Evolutionary conservation across 768 basidiomycete species (phyloP).

Genomic region (Leccinum disarticulatum): DNA sequence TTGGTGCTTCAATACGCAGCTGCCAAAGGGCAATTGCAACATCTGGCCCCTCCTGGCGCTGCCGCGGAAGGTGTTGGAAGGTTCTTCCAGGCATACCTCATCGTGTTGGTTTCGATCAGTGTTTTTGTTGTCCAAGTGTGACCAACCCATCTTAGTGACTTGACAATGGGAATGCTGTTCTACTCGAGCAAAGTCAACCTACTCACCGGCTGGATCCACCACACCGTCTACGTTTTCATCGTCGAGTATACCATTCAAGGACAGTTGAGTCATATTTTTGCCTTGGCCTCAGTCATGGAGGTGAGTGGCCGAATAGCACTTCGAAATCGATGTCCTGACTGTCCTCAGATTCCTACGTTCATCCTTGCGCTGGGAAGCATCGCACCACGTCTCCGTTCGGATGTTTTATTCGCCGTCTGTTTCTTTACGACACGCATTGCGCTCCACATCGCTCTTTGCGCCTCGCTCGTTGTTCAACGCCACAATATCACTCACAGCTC

Average conservation of each 20-base stretch:
- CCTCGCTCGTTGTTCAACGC: slow-evolving; percentile 34
- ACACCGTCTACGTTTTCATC: slow-evolving; percentile 42
- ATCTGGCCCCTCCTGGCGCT: slow-evolving; percentile 20
- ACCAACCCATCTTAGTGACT: slow-evolving; percentile 36
- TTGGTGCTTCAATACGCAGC: slow-evolving; percentile 33
- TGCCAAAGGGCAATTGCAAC: slow-evolving; percentile 28
- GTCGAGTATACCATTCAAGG: slow-evolving; percentile 39
- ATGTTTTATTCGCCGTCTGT: slow-evolving; percentile 46
- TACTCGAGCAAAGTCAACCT: slow-evolving; percentile 49
- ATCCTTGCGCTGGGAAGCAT: slow-evolving; percentile 48
- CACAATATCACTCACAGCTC: slow-evolving; percentile 33
- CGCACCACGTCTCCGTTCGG: slow-evolving; percentile 43
- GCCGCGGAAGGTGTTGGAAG: slow-evolving; percentile 29
- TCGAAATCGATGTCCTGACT: neutral
- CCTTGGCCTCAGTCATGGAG: slow-evolving; percentile 49
- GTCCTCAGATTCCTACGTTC: slow-evolving; percentile 51
- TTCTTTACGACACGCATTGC: slow-evolving; percentile 55
- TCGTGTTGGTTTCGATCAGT: slow-evolving; percentile 27
- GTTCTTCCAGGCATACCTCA: slow-evolving; percentile 50
- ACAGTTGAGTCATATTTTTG: slow-evolving; percentile 43
- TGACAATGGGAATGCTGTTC: slow-evolving; percentile 43
- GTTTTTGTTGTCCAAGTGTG: slow-evolving; percentile 9
- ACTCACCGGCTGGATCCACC: slow-evolving; percentile 57
- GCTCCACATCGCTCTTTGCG: slow-evolving; percentile 42
- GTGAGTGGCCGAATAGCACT: slow-evolving; percentile 18